Evolutionary conservation across 2,329 filamentous ascomycete genomes (phyloP).

Genomic region (Cladosporium sp.): DNA sequence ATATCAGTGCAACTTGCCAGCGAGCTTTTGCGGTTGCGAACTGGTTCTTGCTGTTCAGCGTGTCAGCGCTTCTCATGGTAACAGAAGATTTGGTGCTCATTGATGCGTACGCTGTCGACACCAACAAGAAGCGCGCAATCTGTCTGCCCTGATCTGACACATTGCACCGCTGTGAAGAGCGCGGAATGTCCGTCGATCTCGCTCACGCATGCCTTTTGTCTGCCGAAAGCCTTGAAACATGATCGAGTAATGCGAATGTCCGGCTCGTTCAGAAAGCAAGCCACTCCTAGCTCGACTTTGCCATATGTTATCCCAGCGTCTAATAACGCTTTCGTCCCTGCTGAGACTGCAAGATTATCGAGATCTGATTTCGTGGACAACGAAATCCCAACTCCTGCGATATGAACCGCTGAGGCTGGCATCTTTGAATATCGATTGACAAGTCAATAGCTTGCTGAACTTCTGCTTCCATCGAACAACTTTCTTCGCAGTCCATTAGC

Average conservation of each 20-base stretch:
- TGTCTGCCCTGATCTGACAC: constrained; percentile 17
- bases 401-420: constrained; percentile 15
- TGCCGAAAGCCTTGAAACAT: constrained; percentile 21
- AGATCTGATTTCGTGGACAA: constrained; percentile 1
- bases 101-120: constrained; percentile 17
- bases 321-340: constrained; percentile 24
- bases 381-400: constrained; percentile 22
- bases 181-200: constrained; percentile 21
- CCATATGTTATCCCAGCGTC: constrained; percentile 26
- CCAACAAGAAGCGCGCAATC: constrained; percentile 22
- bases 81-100: background rate
- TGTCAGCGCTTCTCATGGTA: background rate
- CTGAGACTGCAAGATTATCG: constrained; percentile 16
- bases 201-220: constrained; percentile 18
- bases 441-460: no score
- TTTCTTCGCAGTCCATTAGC: no score
- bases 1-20: background rate
- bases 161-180: constrained; percentile 18
- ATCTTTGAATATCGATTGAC: background rate
- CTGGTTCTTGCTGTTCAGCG: background rate
- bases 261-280: constrained; percentile 17
- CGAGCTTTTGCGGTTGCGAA: background rate
- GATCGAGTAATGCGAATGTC: constrained; percentile 15
- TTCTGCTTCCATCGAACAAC: no score
- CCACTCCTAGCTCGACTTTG: constrained; percentile 21